Evolutionary conservation across 1,139 yeast genomes (phyloP), one percentile per base, ranked within the genome.

Genomic region (Debaryomyces subglobosus): DNA sequence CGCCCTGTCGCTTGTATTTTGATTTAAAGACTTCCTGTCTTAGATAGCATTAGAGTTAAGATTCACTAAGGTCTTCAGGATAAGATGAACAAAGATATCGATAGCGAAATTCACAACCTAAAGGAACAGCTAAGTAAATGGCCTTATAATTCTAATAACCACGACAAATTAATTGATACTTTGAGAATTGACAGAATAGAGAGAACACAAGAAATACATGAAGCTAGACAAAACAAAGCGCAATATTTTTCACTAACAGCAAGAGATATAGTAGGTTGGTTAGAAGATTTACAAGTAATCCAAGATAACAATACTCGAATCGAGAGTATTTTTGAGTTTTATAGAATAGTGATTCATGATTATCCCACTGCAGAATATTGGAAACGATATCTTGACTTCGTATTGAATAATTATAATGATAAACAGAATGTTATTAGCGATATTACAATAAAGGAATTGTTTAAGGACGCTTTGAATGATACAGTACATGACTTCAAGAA

Each of bases 401-500:
- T 51, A 13, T 18, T 46, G 15, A 49, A 44, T 5, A 36, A 32
- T 12, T 27, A 44, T 23, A 16, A 38, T 5, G 45, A 48, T 10
- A 16, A 43, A 8, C 42, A 40, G 7, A 52, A 47, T 9, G 16
- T 42, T 16, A 43, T 47, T 27, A 51, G 56, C 27, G 62, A 58
- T 36, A 48, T 51, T 1, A 49, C 51, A 3, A 53, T 60, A 20
- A 51, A 59, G 35, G 53, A 45, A 3, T 41, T 56, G 10, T 56
- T 64, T 27, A 53, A 58, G 3, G 49, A 49, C 8, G 69, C 72
- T 8, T 56, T 72, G 41, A 52, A 58, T 1, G 65, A 63, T 7
- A 67, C 71, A 2, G 65, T 61, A 5, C 58, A 68, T 49, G 79
- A 77, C 48, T 72, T 66, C 44, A 59, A 58, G n/a, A 58, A 65